phyloP scores from a whole-genome alignment of 805 yeast species.

The Saccharomycopsis schoenii region DNA sequence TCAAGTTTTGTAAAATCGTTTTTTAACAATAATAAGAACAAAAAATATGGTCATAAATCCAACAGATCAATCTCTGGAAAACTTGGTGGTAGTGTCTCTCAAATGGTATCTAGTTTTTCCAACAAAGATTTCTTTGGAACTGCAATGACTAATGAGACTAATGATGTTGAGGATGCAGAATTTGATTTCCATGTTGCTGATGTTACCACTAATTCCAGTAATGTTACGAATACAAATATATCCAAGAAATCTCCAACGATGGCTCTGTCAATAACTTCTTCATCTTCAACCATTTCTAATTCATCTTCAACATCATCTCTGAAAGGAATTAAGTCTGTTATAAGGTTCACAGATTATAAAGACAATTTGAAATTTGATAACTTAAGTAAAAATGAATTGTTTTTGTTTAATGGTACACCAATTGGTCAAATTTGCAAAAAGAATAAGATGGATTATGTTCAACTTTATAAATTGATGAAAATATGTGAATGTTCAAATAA shows the following conservation, averaged over 20 bases:
- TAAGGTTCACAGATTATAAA: neutral
- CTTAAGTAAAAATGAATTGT: neutral
- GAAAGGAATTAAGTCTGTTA: neutral
- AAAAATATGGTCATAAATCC: neutral
- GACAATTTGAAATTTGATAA: neutral
- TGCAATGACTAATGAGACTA: neutral
- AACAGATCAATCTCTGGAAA: neutral
- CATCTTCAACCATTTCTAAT: neutral
- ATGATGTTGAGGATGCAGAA: constrained; percentile 1
- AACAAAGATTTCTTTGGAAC: neutral
- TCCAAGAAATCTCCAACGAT: neutral
- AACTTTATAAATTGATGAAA: constrained; percentile 12
- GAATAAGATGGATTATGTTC: constrained; percentile 10
- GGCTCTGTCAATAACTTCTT: neutral
- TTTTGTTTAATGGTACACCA: constrained; percentile 13
- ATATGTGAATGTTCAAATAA: constrained; percentile 13
- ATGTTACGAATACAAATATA: neutral
- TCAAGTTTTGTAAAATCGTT: neutral
- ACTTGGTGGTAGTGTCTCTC: neutral
- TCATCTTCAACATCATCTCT: neutral
- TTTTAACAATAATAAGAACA: neutral
- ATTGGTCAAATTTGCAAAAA: constrained; percentile 10
- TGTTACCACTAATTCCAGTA: neutral
- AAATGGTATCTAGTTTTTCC: neutral
- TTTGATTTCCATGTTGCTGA: neutral